Evolutionary conservation across 1,284 basidiomycete species (phyloP).

Genomic region (Trichosporon faecale): DNA sequence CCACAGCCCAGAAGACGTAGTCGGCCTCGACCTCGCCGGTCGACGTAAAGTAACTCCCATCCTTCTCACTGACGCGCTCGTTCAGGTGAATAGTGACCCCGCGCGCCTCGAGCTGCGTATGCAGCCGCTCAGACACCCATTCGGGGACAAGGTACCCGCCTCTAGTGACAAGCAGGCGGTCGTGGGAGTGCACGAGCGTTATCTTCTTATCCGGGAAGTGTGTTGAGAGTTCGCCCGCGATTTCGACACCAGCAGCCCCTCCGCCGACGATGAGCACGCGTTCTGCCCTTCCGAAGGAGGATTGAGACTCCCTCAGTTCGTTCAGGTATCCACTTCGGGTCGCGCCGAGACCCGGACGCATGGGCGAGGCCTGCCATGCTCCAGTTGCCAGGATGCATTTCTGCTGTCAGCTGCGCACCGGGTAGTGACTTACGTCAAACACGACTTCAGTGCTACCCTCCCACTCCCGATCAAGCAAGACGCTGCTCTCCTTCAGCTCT

Average conservation of each 20-base stretch:
- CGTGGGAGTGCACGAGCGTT: slow-evolving; percentile 34
- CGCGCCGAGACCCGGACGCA: slow-evolving; percentile 35
- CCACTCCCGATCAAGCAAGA: slow-evolving; percentile 46
- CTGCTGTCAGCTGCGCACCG: slow-evolving; percentile 17
- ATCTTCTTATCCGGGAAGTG: slow-evolving; percentile 33
- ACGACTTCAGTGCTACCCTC: slow-evolving; percentile 44
- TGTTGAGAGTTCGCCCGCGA: slow-evolving; percentile 49
- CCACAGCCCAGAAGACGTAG: slow-evolving; percentile 51
- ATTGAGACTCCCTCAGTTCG: slow-evolving; percentile 33
- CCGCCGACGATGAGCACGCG: slow-evolving; percentile 51
- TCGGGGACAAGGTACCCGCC: slow-evolving; percentile 16
- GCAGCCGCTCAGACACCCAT: slow-evolving; percentile 33
- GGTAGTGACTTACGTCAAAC: slow-evolving; percentile 39
- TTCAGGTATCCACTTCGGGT: slow-evolving; percentile 26
- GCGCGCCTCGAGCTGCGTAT: slow-evolving; percentile 36
- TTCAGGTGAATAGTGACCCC: slow-evolving; percentile 46
- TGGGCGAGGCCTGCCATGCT: slow-evolving; percentile 40
- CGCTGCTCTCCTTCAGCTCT: slow-evolving; percentile 37
- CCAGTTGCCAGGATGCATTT: slow-evolving; percentile 47
- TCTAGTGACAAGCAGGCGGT: slow-evolving; percentile 32
- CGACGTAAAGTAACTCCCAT: slow-evolving; percentile 23
- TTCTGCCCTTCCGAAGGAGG: slow-evolving; percentile 35
- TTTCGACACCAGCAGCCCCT: slow-evolving; percentile 55
- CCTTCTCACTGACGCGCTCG: slow-evolving; percentile 34
- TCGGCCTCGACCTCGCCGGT: slow-evolving; percentile 51